Base-by-base conservation (phyloP, 2,329 filamentous ascomycete species). In the Cladosporium oxysporum region DNA sequence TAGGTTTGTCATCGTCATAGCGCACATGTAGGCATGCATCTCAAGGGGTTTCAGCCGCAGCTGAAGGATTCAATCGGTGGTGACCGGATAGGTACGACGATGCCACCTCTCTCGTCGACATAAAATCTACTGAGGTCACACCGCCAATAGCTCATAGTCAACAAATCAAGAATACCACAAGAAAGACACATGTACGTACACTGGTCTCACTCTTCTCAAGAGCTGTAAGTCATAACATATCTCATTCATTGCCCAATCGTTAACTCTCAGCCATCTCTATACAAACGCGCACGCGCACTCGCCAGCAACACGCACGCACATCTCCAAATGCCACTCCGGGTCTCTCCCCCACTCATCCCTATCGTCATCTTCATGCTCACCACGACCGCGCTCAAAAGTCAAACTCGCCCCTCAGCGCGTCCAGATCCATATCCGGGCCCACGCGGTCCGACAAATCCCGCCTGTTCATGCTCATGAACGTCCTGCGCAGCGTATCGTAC, bases 381-480 rank as follows among this genome's bases (percentile, higher is more conserved):
- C 26, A 2, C 21, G 7, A 26, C 23, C 41, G 21, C 8, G 41
- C 41, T 47, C 33, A 91, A 76, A 97, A 97, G 67, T 97, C 93
- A 83, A 97, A 95, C 75, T 97, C 93, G 66, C 88, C 88, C 74
- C 93, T 87, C 83, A 99, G 96, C 47, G 88, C 83, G 75, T 95
- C 92, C 29, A 97, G 89, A 80, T 98, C 92, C 82, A 99, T 94
- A 29, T 93, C 94, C 0, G 89, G 87, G 14, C 93, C 89, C 6
- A 97, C 95, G 81, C 89, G 86, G 76, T 98, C 93, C 3, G 91
- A 90, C 75, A 99, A 77, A 79, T 99, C 95, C 65, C 92, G 83
- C 66, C 95, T 83, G 2, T 91, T 91, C 95, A 99, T 98, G 81
- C 96, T 92, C 11, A 89, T 93, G 79, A 99, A 98, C n/a, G 98